phyloP scores from a whole-genome alignment of 2,329 filamentous ascomycete genomes.

The Rhynchosporium agropyri region DNA sequence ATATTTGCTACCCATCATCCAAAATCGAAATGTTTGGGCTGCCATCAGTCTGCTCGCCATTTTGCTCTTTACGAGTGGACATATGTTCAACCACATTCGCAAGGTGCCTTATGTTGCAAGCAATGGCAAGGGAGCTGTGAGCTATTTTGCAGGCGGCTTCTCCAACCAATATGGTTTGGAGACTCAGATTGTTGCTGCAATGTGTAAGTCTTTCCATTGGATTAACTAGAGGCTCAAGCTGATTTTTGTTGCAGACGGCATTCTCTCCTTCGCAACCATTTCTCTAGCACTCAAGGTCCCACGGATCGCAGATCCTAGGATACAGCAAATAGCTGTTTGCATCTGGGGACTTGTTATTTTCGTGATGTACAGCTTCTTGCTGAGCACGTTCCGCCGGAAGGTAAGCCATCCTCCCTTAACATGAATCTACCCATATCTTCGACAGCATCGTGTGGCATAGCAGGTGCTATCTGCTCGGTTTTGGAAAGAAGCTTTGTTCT shows the following conservation, averaged over 20 bases:
- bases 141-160: constrained; percentile 89
- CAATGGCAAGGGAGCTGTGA: constrained; percentile 82
- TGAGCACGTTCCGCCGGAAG: constrained; percentile 93
- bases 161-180: constrained; percentile 93
- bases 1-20: constrained; percentile 78
- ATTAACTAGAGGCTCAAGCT: constrained; percentile 16
- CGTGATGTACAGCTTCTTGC: constrained; percentile 87
- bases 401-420: not conserved
- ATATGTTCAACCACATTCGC: constrained; percentile 99
- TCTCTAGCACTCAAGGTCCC: constrained; percentile 90
- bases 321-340: constrained; percentile 80
- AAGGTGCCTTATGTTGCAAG: constrained; percentile 90
- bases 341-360: constrained; percentile 78
- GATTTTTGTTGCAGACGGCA: constrained; percentile 57
- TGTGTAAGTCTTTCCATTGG: constrained; percentile 67
- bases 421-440: not conserved
- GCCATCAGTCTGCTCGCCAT: constrained; percentile 86
- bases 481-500: not conserved
- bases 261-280: constrained; percentile 88
- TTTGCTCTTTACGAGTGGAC: constrained; percentile 89
- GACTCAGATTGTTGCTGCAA: constrained; percentile 89
- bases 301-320: constrained; percentile 74
- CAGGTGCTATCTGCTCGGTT: not conserved
- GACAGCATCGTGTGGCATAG: not conserved
- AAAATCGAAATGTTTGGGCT: constrained; percentile 93